Percentiles rank a stretch among this genome's conserved stretches.
Conservation (phyloP, 345 rosid genomes). For the Corymbia maculata region DNA sequence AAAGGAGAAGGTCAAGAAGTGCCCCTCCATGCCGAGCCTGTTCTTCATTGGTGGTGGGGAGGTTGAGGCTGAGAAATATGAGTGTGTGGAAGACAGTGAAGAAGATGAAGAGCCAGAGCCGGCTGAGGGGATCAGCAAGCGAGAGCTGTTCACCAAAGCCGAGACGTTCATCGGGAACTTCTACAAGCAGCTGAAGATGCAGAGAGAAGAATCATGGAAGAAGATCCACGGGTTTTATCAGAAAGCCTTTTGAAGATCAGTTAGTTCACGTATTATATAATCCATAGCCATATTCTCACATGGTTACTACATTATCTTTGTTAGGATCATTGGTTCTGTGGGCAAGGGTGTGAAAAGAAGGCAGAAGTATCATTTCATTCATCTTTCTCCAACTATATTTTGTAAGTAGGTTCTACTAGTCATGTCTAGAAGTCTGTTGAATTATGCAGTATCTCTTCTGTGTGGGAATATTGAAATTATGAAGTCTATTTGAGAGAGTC, state of each 20-base stretch:
- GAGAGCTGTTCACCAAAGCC: constrained; percentile 49
- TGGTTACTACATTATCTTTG: background rate
- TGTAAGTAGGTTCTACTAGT: background rate
- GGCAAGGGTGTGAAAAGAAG: background rate
- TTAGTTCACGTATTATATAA: background rate
- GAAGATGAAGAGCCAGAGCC: constrained; percentile 15
- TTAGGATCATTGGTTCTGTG: background rate
- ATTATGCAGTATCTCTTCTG: background rate
- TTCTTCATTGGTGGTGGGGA: constrained; percentile 49
- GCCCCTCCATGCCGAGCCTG: constrained; percentile 51
- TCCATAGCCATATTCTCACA: background rate
- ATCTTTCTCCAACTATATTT: background rate
- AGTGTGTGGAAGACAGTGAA: background rate
- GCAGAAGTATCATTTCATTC: background rate
- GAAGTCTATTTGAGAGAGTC: no score
- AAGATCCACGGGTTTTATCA: constrained; percentile 39
- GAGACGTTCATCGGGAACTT: constrained; percentile 59
- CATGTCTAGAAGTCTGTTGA: background rate
- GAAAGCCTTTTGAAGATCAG: constrained; percentile 17
- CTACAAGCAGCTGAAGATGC: constrained; percentile 63
- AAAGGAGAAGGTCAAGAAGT: constrained; percentile 22
- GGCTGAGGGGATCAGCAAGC: constrained; percentile 22
- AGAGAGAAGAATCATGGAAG: constrained; percentile 56
- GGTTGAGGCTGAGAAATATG: constrained; percentile 6
- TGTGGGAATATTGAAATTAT: background rate